phyloP scores from a whole-genome alignment of 495 filamentous ascomycete species.

The Achaetomiella virescens region DNA sequence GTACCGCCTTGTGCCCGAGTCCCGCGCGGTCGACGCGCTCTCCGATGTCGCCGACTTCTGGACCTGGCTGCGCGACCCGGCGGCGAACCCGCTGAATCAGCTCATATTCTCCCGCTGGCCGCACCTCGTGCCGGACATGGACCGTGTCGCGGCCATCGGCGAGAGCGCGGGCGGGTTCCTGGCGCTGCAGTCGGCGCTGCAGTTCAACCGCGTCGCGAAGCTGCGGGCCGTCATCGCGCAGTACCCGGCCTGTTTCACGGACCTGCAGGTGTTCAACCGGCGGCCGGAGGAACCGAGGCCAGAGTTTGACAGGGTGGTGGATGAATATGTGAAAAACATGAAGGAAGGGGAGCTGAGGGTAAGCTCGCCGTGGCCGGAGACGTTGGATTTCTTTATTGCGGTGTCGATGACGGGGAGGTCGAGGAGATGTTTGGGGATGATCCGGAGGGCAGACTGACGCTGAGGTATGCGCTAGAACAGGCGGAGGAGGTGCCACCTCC shows the following conservation, averaged over 20 bases:
- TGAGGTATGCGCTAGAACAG: slow-evolving; percentile 6
- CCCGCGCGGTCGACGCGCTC: slow-evolving; percentile 41
- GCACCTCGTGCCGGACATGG: slow-evolving; percentile 5
- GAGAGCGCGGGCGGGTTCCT: slow-evolving; percentile 37
- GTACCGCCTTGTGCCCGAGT: slow-evolving; percentile 49
- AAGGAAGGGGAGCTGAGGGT: neutral
- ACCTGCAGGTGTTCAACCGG: slow-evolving; percentile 6
- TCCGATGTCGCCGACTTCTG: slow-evolving; percentile 47
- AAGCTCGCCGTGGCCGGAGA: slow-evolving; percentile 5
- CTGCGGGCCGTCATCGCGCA: slow-evolving; percentile 13
- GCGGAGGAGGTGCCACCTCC: slow-evolving; percentile 7
- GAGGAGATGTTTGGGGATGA: slow-evolving; percentile 13
- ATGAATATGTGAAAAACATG: slow-evolving; percentile 1
- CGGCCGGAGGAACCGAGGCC: neutral
- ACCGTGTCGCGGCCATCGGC: slow-evolving; percentile 19
- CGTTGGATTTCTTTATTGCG: neutral
- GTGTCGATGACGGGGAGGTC: neutral
- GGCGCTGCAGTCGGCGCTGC: slow-evolving; percentile 29
- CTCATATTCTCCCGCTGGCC: neutral
- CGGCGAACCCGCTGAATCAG: neutral
- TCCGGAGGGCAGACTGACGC: slow-evolving; percentile 1
- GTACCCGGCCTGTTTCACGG: slow-evolving; percentile 15
- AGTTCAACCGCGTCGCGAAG: slow-evolving; percentile 5
- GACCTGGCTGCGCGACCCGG: slow-evolving; percentile 36
- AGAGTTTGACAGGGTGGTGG: slow-evolving; percentile 2